Conservation (phyloP, 2,329 filamentous ascomycete genomes). For the Mycosphaerella sp. region DNA sequence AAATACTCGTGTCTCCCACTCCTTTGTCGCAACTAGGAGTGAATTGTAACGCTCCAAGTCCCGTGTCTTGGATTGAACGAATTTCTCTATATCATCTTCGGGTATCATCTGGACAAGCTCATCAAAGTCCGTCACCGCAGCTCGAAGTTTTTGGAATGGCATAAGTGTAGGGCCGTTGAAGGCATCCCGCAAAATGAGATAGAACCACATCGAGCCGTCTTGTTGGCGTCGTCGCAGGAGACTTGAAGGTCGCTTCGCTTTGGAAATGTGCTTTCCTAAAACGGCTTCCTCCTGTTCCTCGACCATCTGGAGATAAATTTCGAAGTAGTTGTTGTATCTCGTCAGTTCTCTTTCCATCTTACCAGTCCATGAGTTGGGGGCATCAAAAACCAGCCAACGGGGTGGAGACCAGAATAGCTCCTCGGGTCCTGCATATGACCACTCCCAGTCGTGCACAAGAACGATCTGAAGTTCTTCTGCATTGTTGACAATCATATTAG, state of each 20-base stretch:
- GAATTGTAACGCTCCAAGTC: slow-evolving; percentile 4
- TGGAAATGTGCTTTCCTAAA: slow-evolving; percentile 4
- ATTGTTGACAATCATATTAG: slow-evolving; percentile 25
- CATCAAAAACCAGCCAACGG: slow-evolving; percentile 7
- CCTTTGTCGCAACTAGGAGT: slow-evolving; percentile 5
- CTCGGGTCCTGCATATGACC: slow-evolving; percentile 22
- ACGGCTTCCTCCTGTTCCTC: slow-evolving; percentile 3
- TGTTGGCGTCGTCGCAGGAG: not conserved
- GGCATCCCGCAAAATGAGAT: slow-evolving; percentile 4
- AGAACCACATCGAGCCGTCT: slow-evolving; percentile 7
- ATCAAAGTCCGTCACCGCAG: slow-evolving; percentile 3
- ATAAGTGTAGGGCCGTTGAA: slow-evolving; percentile 3
- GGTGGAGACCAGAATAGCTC: slow-evolving; percentile 23
- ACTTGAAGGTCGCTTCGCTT: not conserved
- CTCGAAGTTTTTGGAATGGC: slow-evolving; percentile 4
- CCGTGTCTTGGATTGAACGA: slow-evolving; percentile 3
- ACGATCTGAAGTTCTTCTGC: slow-evolving; percentile 21
- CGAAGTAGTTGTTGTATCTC: slow-evolving; percentile 5
- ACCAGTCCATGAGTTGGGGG: slow-evolving; percentile 1
- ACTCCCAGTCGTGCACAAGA: slow-evolving; percentile 26
- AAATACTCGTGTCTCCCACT: slow-evolving; percentile 2
- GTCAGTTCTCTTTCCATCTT: slow-evolving; percentile 1
- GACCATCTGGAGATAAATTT: slow-evolving; percentile 4
- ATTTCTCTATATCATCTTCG: slow-evolving; percentile 1
- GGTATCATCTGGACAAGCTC: slow-evolving; percentile 4